A percentile compares a stretch with the other conserved stretches of the same genome.
Evolutionary conservation across 345 rosid species (phyloP).

Genomic region (Melastoma malabathricum): DNA sequence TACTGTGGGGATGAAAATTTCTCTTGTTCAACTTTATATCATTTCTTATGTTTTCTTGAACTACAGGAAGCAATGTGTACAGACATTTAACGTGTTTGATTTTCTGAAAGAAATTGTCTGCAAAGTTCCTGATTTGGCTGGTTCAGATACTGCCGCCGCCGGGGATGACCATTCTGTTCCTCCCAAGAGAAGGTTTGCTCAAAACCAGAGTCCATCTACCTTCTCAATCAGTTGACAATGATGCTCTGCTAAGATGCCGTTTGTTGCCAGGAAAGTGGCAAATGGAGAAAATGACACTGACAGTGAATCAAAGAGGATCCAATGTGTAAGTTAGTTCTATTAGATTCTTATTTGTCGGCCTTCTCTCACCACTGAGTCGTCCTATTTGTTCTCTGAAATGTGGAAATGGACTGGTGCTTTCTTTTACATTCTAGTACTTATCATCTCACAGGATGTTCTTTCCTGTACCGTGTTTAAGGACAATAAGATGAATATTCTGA

Average conservation of each 20-base stretch:
- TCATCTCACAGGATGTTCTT: too few species aligned
- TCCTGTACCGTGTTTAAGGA: too few species aligned
- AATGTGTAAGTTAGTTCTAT: slow-evolving; percentile 14
- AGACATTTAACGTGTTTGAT: slow-evolving; percentile 26
- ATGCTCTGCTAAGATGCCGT: neutral
- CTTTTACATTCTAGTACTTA: too few species aligned
- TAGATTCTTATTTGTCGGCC: neutral
- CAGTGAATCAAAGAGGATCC: slow-evolving; percentile 19
- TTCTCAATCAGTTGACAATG: neutral
- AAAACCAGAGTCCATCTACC: neutral
- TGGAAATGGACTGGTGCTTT: too few species aligned
- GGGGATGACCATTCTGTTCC: slow-evolving; percentile 25
- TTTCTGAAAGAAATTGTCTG: slow-evolving; percentile 35
- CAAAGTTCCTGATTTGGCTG: slow-evolving; percentile 54
- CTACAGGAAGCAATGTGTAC: slow-evolving; percentile 35
- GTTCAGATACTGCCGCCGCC: slow-evolving; percentile 17
- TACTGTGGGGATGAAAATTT: too few species aligned
- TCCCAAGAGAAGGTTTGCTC: slow-evolving; percentile 27
- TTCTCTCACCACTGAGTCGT: neutral
- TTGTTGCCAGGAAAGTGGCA: slow-evolving; percentile 25
- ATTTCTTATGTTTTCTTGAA: neutral
- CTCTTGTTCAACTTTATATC: too few species aligned
- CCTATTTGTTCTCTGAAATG: too few species aligned
- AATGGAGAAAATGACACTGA: slow-evolving; percentile 21
- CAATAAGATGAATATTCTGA: too few species aligned